These are phyloP conservation scores for Eucalyptus regnans DNA, from an alignment of 345 rosid genomes.

Conservation along the genomic window DNA sequence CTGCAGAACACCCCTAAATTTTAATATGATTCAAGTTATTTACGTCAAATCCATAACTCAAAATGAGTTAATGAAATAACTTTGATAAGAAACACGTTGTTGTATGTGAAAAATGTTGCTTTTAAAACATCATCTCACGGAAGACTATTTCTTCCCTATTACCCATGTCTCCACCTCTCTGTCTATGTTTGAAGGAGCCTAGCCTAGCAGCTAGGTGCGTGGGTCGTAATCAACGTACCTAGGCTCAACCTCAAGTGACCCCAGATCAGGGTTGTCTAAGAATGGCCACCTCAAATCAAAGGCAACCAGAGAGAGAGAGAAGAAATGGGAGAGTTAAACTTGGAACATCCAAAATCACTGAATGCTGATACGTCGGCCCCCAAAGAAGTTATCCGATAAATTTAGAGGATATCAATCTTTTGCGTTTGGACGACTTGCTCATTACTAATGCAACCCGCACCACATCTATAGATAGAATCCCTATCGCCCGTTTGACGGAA, in stretches of 20 bases:
- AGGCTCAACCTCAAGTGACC: background rate
- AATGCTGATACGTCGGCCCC: background rate
- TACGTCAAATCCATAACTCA: accelerated
- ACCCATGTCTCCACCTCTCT: background rate
- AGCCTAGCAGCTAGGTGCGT: background rate
- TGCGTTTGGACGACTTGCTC: background rate
- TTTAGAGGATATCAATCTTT: background rate
- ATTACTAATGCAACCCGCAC: background rate
- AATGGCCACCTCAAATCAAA: background rate
- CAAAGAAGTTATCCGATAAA: background rate
- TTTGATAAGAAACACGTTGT: too few relatives aligned
- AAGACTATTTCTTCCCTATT: background rate
- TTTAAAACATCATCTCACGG: too few relatives aligned
- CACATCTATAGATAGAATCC: background rate
- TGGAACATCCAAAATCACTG: background rate
- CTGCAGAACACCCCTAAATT: accelerated
- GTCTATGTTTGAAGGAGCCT: background rate
- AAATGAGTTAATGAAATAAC: accelerated
- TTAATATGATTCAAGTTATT: too few relatives aligned
- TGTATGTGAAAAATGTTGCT: too few relatives aligned
- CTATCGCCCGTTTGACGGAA: background rate
- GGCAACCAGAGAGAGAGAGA: background rate
- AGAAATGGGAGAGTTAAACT: background rate
- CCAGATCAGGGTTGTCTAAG: background rate
- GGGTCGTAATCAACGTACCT: background rate